phyloP scores from a whole-genome alignment of 768 basidiomycete species.

The Phaeotremella skinneri region DNA sequence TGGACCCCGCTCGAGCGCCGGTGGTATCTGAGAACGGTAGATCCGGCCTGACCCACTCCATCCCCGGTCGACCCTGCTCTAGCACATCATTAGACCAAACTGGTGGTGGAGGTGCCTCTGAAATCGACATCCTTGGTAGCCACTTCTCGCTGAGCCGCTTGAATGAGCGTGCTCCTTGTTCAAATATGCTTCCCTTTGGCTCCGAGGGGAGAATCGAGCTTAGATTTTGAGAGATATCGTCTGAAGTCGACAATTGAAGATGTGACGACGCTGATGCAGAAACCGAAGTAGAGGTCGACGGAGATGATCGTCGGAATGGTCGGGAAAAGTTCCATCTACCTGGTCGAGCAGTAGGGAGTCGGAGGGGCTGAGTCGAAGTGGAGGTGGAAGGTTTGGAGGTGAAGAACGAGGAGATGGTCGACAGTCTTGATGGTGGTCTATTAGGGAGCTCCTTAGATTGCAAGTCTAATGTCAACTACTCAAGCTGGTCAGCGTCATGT shows the following conservation, averaged over 20 bases:
- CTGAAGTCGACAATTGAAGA: constrained; percentile 2
- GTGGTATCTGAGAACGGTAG: not conserved
- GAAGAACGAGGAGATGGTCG: constrained; percentile 30
- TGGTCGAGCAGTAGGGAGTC: too few species aligned
- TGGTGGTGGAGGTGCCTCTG: not conserved
- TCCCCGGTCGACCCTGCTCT: not conserved
- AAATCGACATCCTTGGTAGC: not conserved
- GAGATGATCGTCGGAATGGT: constrained; percentile 1
- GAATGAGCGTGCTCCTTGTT: not conserved
- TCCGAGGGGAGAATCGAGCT: constrained; percentile 3
- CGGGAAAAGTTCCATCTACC: not conserved
- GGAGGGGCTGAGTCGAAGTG: not conserved
- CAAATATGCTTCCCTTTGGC: not conserved
- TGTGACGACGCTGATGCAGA: not conserved
- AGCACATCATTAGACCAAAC: not conserved
- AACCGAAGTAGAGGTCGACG: not conserved
- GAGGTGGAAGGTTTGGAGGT: constrained; percentile 7
- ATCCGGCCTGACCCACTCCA: not conserved
- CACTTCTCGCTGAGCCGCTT: not conserved
- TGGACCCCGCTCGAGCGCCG: too few species aligned
- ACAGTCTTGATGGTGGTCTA: constrained; percentile 24
- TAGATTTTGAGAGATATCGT: not conserved
- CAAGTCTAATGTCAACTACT: constrained; percentile 27
- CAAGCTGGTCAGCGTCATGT: constrained; percentile 1
- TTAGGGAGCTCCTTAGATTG: constrained; percentile 16